phyloP scores from a whole-genome alignment of 192 early-diverging fungal species.

The Umbelopsis sp. region DNA sequence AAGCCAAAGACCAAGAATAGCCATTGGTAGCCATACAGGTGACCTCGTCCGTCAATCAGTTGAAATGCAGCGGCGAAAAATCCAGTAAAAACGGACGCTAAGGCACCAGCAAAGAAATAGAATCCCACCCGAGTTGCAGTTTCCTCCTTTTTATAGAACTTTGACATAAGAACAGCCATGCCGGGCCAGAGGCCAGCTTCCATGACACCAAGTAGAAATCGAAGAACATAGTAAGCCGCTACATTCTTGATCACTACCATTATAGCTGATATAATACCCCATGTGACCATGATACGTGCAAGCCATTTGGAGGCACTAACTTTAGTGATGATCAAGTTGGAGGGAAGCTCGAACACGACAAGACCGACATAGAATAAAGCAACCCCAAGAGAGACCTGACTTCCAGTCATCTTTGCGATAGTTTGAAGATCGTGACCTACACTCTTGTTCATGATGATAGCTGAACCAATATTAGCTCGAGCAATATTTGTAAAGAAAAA shows the following conservation, averaged over 20 bases:
- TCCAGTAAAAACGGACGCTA: background rate
- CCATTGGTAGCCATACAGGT: background rate
- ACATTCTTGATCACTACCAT: background rate
- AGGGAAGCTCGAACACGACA: background rate
- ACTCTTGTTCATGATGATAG: background rate
- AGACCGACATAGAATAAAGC: slow-evolving; percentile 1
- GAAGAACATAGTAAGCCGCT: background rate
- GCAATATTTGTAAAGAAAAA: background rate
- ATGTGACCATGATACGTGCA: background rate
- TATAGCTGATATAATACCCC: background rate
- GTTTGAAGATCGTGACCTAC: background rate
- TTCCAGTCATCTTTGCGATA: background rate
- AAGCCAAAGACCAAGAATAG: background rate
- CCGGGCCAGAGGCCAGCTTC: slow-evolving; percentile 16
- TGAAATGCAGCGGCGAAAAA: slow-evolving; percentile 1
- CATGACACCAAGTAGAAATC: background rate
- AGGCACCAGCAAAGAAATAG: background rate
- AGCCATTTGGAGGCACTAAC: background rate
- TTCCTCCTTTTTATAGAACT: background rate
- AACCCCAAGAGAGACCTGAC: background rate
- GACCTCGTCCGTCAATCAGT: background rate
- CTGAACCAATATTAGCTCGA: background rate
- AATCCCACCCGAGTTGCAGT: background rate
- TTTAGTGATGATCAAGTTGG: background rate
- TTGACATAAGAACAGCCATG: background rate